Percentiles rank a stretch among this genome's conserved stretches.
phyloP scores from a whole-genome alignment of 2,329 filamentous ascomycete species.

The Verticillium nonalfalfae region DNA sequence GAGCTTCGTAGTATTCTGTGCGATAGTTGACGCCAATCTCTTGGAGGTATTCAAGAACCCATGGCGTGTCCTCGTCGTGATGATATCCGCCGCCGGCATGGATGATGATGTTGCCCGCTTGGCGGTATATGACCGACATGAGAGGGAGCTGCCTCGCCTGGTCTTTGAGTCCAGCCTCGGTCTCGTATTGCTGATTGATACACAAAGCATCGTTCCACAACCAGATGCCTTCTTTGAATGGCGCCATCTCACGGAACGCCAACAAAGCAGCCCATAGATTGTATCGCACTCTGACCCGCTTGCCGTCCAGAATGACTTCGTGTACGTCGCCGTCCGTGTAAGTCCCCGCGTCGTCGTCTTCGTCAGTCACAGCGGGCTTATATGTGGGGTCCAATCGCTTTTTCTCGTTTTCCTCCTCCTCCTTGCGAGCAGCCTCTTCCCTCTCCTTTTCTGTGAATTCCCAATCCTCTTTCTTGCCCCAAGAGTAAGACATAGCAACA shows the following conservation, averaged over 20 bases:
- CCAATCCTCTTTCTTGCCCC: constrained; percentile 5
- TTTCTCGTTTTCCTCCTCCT: too few species aligned
- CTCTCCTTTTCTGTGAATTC: too few species aligned
- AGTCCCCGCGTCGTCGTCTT: too few species aligned
- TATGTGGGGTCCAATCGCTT: too few species aligned
- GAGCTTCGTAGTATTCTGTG: constrained; percentile 1
- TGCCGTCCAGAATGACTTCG: neutral
- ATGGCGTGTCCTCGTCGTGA: neutral
- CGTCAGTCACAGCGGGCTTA: too few species aligned
- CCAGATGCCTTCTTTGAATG: neutral
- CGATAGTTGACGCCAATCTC: neutral
- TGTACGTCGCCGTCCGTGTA: too few species aligned
- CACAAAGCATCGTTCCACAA: constrained; percentile 20
- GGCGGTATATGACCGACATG: constrained; percentile 17
- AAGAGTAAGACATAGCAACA: constrained; percentile 16
- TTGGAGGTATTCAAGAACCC: neutral
- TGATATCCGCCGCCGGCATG: constrained; percentile 12
- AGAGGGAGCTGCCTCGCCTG: constrained; percentile 13
- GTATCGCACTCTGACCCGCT: neutral
- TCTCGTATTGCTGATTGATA: constrained; percentile 16
- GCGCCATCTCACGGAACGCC: neutral
- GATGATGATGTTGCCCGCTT: constrained; percentile 14
- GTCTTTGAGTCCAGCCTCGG: constrained; percentile 5
- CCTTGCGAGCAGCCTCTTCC: too few species aligned
- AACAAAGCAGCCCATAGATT: constrained; percentile 1